Evolutionary conservation across 2,329 filamentous ascomycete genomes (phyloP), one percentile per base, ranked within the genome.

Genomic region (Colletotrichum sp.): DNA sequence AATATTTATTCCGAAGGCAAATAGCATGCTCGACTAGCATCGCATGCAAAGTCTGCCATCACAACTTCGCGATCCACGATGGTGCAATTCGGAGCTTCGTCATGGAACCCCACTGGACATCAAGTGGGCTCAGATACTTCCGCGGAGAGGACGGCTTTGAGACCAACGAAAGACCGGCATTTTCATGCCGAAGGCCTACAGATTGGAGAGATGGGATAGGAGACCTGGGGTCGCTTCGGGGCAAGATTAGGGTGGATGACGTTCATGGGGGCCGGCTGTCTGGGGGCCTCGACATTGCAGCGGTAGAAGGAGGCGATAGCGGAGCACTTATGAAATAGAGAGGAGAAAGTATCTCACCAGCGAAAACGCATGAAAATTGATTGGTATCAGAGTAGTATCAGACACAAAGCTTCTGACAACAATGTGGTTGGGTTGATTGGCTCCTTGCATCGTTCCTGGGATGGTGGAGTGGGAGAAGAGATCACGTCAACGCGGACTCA

Each of bases 401-500:
- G 27, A 64, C 59, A 39, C 48, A 61, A 61, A 70, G 64, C 22
- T 66, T 48, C 55, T 34, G 19, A 25, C 28, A 27, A 34, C n/a
- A 11, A 59, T 9, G n/a, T 57, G 30, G 30, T 30, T 16, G 28
- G 11, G 39, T 52, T 27, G 34, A n/a, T 63, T 48, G 28, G 32
- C 28, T 36, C 36, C 19, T 52, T 32, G 57, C 57, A 27, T 8
- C 25, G 27, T 28, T 27, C 32, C 34, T 27, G 57, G 57, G 57
- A 61, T 32, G 34, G 68, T 70, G 57, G 68, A 61, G 68, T 55
- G 34, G 52, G 57, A 27, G 44, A 48, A 52, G 34, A 28, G 68
- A 70, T 70, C 68, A 70, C 68, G 68, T 70, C 68, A 70, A 70
- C 57, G 25, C 57, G n/a, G 34, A 16, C 68, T 48, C 30, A 22